Percentiles rank a stretch among this genome's conserved stretches.
Conservation (phyloP, 2,329 filamentous ascomycete species). For the Simplicillium aogashimaense region DNA sequence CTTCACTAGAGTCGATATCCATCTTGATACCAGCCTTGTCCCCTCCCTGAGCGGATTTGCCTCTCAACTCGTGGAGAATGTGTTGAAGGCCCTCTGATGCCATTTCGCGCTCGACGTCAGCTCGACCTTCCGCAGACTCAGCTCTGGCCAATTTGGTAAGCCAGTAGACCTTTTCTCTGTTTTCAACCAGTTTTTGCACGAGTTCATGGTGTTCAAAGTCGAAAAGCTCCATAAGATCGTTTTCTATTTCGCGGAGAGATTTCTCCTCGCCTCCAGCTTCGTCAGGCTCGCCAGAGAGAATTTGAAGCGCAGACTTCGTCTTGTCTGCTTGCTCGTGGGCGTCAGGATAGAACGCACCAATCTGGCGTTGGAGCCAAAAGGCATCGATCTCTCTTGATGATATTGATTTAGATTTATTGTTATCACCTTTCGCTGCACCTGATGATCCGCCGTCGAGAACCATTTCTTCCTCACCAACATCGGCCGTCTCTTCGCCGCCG, state of each 20-base stretch:
- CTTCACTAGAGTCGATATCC: constrained; percentile 71
- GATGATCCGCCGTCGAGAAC: constrained; percentile 61
- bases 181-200: constrained; percentile 82
- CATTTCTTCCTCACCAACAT: constrained; percentile 69
- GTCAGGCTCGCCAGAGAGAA: constrained; percentile 67
- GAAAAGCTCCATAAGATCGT: constrained; percentile 96
- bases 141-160: constrained; percentile 78
- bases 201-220: constrained; percentile 94
- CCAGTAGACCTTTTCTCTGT: constrained; percentile 93
- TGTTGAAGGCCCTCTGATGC: constrained; percentile 74
- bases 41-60: constrained; percentile 49
- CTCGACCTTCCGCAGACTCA: constrained; percentile 67
- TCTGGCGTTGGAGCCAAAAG: constrained; percentile 92
- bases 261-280: constrained; percentile 69
- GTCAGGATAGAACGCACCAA: constrained; percentile 80
- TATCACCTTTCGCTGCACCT: constrained; percentile 33
- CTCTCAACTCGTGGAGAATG: constrained; percentile 81
- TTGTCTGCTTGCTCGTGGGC: constrained; percentile 91
- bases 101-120: constrained; percentile 82
- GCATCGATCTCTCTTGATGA: constrained; percentile 88
- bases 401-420: constrained; percentile 55
- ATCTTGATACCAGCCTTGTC: constrained; percentile 71
- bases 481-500: constrained; percentile 38
- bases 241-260: constrained; percentile 85
- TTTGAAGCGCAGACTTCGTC: constrained; percentile 72